These are phyloP conservation scores for Pichia sp. DNA, from an alignment of 1,139 yeast species.

Conservation along the genomic window DNA sequence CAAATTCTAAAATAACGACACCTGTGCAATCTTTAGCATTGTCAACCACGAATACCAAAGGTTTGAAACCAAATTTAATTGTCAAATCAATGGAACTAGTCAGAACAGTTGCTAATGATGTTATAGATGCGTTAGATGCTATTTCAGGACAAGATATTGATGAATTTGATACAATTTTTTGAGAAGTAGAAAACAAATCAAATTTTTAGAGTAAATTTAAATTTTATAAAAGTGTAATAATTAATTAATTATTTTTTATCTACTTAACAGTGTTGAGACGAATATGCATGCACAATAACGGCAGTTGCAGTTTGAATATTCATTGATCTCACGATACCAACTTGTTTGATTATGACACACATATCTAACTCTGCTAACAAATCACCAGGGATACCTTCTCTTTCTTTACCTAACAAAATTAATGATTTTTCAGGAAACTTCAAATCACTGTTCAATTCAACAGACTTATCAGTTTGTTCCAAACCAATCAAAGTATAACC, in stretches of 20 bases:
- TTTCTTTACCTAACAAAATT: constrained; percentile 76
- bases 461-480: constrained; percentile 87
- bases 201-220: too few relatives aligned
- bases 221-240: background rate
- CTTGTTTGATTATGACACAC: constrained; percentile 88
- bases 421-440: constrained; percentile 75
- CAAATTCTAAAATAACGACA: constrained; percentile 53
- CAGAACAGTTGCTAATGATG: constrained; percentile 27
- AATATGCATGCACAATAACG: constrained; percentile 84
- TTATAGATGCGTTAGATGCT: constrained; percentile 27
- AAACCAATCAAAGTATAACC: constrained; percentile 87
- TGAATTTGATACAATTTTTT: constrained; percentile 17
- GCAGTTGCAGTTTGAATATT: constrained; percentile 97
- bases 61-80: constrained; percentile 27
- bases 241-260: background rate
- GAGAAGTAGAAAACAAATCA: background rate
- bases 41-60: constrained; percentile 30
- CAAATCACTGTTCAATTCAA: constrained; percentile 55
- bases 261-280: constrained; percentile 56
- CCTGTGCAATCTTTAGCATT: constrained; percentile 58
- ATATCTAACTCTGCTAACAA: constrained; percentile 74
- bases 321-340: constrained; percentile 90
- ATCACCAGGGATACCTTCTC: constrained; percentile 89
- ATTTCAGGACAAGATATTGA: constrained; percentile 25
- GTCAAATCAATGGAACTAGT: constrained; percentile 30